Evolutionary conservation across 441 rosid genomes (phyloP).

Genomic region (Croton laevigatus): DNA sequence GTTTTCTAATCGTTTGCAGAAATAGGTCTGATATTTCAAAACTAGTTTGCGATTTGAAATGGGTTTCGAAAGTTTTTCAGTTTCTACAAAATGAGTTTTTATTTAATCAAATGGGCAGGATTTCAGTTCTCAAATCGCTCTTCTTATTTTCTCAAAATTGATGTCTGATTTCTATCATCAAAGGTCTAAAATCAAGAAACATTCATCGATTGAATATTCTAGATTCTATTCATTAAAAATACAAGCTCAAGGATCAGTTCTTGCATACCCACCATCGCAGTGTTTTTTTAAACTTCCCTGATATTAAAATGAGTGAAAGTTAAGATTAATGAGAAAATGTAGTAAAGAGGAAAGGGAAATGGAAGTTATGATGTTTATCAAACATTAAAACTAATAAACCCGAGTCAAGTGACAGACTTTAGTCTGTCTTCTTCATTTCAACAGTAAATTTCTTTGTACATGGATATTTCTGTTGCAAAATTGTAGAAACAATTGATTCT

Average conservation of each 20-base stretch:
- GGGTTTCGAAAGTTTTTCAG: no score
- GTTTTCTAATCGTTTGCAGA: no score
- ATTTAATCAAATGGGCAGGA: no score
- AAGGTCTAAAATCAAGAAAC: no score
- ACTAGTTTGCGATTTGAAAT: no score
- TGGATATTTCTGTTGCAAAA: conserved; percentile 4
- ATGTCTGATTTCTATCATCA: no score
- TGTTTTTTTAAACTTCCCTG: neutral
- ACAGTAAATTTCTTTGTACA: neutral
- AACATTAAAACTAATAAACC: neutral
- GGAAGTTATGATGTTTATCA: neutral
- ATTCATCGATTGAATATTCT: no score
- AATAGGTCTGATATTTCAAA: no score
- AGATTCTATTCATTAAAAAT: no score
- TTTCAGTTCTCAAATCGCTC: no score
- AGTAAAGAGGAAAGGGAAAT: neutral
- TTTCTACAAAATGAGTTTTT: no score
- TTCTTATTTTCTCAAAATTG: no score
- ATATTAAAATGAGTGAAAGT: neutral
- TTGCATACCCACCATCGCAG: neutral
- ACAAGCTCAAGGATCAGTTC: neutral
- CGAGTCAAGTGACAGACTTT: neutral
- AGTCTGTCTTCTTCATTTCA: neutral
- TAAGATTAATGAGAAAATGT: neutral
- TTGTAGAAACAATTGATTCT: neutral